Conservation (phyloP, 83 land plant genomes). For the Thuja plicata region DNA sequence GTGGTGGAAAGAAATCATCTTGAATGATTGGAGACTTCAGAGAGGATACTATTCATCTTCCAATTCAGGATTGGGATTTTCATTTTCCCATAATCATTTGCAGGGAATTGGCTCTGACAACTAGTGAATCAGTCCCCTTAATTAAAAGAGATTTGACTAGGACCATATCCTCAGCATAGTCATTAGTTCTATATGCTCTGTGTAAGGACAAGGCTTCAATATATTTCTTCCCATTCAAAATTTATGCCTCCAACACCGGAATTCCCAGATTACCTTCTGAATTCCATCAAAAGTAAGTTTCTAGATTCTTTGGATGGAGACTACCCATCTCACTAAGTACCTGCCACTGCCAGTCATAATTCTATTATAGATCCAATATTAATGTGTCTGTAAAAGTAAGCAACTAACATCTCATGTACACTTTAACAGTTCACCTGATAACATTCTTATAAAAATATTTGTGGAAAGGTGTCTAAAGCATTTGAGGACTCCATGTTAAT, state of each 20-base stretch:
- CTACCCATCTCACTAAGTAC: not conserved
- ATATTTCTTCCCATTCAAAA: not conserved
- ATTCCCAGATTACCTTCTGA: not conserved
- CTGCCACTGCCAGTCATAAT: not conserved
- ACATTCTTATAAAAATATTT: not conserved
- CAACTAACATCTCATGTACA: too few relatives aligned
- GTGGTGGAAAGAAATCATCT: not conserved
- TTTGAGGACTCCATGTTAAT: too few relatives aligned
- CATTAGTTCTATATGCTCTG: not conserved
- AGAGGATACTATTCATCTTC: not conserved
- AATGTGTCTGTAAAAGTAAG: not conserved
- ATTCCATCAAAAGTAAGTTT: not conserved
- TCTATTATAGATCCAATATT: not conserved
- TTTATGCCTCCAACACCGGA: not conserved
- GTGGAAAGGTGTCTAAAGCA: too few relatives aligned
- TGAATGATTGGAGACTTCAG: not conserved
- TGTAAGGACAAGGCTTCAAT: not conserved
- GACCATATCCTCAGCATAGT: not conserved
- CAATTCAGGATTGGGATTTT: not conserved
- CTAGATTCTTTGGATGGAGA: not conserved
- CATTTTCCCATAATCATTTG: not conserved
- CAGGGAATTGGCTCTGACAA: not conserved
- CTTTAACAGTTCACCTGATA: not conserved
- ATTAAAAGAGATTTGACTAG: not conserved
- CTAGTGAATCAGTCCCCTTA: not conserved